These are phyloP conservation scores for Aurantiochytrium sp. DNA, from an alignment of 108 stramenopile species.

Conservation along the genomic window DNA sequence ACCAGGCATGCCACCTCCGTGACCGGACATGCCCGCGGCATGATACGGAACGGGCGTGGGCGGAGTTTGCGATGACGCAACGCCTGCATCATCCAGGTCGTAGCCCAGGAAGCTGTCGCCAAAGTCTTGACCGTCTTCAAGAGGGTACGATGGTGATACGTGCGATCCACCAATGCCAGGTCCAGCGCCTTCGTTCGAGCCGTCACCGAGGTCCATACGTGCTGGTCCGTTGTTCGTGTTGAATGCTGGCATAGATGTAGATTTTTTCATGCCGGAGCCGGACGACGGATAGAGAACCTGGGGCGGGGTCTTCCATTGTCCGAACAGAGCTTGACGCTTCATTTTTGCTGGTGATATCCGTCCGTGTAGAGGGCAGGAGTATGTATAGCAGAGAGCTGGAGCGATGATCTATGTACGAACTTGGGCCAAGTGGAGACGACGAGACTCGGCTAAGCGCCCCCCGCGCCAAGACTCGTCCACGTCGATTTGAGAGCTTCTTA, in stretches of 20 bases:
- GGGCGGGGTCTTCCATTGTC: constrained; percentile 14
- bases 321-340: constrained; percentile 5
- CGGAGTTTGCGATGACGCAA: background rate
- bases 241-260: constrained; percentile 5
- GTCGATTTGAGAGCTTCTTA: too few relatives aligned
- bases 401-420: too few relatives aligned
- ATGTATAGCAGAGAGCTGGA: too few relatives aligned
- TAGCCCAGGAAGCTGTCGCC: background rate
- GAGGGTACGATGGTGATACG: background rate
- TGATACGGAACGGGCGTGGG: background rate
- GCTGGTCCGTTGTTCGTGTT: background rate
- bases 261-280: constrained; percentile 9
- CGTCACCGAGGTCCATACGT: background rate
- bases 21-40: background rate
- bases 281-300: constrained; percentile 5
- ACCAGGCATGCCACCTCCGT: background rate
- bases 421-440: too few relatives aligned
- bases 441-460: too few relatives aligned
- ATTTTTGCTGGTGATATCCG: background rate
- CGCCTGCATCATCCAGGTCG: background rate
- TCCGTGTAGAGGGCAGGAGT: too few relatives aligned
- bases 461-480: too few relatives aligned
- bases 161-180: too few relatives aligned
- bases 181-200: background rate
- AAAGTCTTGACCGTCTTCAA: background rate